Evolutionary conservation across 768 basidiomycete species (phyloP).

Genomic region (Trametes cingulata): DNA sequence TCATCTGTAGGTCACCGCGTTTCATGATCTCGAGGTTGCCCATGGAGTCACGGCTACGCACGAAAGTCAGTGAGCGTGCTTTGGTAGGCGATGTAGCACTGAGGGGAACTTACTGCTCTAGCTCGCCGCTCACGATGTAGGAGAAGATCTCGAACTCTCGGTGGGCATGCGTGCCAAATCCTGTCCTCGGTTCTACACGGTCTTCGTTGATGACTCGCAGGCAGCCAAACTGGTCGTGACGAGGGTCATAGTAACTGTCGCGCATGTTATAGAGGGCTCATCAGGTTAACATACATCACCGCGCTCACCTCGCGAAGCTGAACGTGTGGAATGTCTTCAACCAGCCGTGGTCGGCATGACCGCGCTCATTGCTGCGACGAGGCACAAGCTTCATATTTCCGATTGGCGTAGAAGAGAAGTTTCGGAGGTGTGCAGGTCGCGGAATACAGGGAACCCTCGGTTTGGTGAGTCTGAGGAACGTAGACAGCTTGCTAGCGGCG

Average conservation of each 20-base stretch:
- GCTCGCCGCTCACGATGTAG: constrained; percentile 75
- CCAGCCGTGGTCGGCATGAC: constrained; percentile 57
- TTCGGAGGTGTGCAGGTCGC: background rate
- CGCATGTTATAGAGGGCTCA: background rate
- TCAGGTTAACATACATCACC: background rate
- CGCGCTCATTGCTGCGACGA: constrained; percentile 44
- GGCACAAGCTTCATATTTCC: constrained; percentile 29
- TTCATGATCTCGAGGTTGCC: constrained; percentile 87
- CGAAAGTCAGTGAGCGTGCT: background rate
- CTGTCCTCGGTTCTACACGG: constrained; percentile 70
- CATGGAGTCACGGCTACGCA: constrained; percentile 81
- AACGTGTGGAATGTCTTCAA: constrained; percentile 70
- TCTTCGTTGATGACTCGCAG: constrained; percentile 94
- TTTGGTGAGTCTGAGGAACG: background rate
- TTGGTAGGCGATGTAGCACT: background rate
- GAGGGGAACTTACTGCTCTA: constrained; percentile 67
- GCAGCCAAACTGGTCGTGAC: constrained; percentile 63
- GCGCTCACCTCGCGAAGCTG: constrained; percentile 65
- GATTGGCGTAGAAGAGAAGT: constrained; percentile 6
- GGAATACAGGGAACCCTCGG: background rate
- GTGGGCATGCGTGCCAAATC: constrained; percentile 86
- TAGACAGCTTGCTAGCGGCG: constrained; percentile 11
- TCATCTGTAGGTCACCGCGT: constrained; percentile 89
- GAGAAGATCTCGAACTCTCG: constrained; percentile 91
- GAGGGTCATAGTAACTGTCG: constrained; percentile 57